Percentiles rank a stretch among this genome's conserved stretches.
These are phyloP conservation scores for Scheffersomyces quercinus DNA, from an alignment of 1,139 yeast species.

Conservation along the genomic window DNA sequence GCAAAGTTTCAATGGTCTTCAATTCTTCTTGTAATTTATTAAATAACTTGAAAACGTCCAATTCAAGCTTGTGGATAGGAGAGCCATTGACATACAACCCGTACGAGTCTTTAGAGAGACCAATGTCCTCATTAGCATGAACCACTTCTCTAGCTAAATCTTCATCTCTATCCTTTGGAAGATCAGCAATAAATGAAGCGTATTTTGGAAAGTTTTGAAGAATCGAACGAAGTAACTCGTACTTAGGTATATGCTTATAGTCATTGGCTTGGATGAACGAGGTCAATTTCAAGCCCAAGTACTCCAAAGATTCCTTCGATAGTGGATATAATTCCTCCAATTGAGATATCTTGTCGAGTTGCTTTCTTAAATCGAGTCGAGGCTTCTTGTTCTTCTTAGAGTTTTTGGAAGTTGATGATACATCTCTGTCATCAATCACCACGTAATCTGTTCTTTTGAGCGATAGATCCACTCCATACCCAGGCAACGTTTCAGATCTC, in stretches of 20 bases:
- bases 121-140: slow-evolving; percentile 29
- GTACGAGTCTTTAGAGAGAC: slow-evolving; percentile 36
- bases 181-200: slow-evolving; percentile 31
- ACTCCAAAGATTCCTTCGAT: slow-evolving; percentile 28
- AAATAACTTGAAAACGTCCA: slow-evolving; percentile 47
- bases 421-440: slow-evolving; percentile 60
- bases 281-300: slow-evolving; percentile 48
- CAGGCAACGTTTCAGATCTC: slow-evolving; percentile 45
- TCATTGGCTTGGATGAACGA: slow-evolving; percentile 39
- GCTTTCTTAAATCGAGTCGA: slow-evolving; percentile 7
- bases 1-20: slow-evolving; percentile 26
- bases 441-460: slow-evolving; percentile 65
- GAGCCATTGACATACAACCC: slow-evolving; percentile 70
- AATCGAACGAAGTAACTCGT: slow-evolving; percentile 34
- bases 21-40: slow-evolving; percentile 39
- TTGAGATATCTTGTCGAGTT: slow-evolving; percentile 11
- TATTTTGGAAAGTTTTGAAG: slow-evolving; percentile 54
- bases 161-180: slow-evolving; percentile 1
- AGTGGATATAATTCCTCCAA: slow-evolving; percentile 4
- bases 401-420: slow-evolving; percentile 2
- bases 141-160: slow-evolving; percentile 16
- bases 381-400: not conserved
- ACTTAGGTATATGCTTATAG: slow-evolving; percentile 23
- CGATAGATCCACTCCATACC: slow-evolving; percentile 67
- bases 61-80: slow-evolving; percentile 41